Conservation (phyloP, 1,139 yeast genomes). For the Debaryomyces coudertii region DNA sequence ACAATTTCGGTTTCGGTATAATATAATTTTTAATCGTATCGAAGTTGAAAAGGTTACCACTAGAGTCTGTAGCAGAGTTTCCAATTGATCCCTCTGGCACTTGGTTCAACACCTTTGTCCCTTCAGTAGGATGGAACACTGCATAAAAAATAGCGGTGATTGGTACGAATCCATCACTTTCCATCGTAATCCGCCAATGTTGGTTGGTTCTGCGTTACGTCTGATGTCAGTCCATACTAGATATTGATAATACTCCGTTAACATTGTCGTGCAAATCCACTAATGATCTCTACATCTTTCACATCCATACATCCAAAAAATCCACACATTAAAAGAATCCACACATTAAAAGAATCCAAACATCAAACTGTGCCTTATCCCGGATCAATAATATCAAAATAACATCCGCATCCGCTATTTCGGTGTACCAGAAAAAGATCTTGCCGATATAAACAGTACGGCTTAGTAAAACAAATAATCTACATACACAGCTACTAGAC, state of each 20-base stretch:
- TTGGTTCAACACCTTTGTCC: slow-evolving; percentile 91
- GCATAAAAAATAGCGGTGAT: slow-evolving; percentile 87
- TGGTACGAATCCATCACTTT: slow-evolving; percentile 69
- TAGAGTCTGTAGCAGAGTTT: slow-evolving; percentile 17
- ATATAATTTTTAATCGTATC: slow-evolving; percentile 86
- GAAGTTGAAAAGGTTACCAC: slow-evolving; percentile 66
- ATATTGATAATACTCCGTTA: not conserved
- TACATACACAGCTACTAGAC: too few species aligned
- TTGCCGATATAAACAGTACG: too few species aligned
- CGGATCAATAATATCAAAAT: not conserved
- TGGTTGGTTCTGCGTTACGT: not conserved
- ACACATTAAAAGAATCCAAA: not conserved
- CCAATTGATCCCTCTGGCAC: slow-evolving; percentile 71
- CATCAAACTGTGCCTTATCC: not conserved
- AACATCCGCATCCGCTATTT: too few species aligned
- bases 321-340: too few species aligned
- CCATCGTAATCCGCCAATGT: slow-evolving; percentile 6
- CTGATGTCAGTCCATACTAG: not conserved
- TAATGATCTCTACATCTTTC: not conserved
- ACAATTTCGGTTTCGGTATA: slow-evolving; percentile 90
- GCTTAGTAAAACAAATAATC: too few species aligned
- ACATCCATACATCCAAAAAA: too few species aligned
- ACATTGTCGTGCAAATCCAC: not conserved
- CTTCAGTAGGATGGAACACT: slow-evolving; percentile 93
- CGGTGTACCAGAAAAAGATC: too few species aligned